Evolutionary conservation across 2,329 filamentous ascomycete species (phyloP), one percentile per base, ranked within the genome.

Genomic region (Alternaria sp.): DNA sequence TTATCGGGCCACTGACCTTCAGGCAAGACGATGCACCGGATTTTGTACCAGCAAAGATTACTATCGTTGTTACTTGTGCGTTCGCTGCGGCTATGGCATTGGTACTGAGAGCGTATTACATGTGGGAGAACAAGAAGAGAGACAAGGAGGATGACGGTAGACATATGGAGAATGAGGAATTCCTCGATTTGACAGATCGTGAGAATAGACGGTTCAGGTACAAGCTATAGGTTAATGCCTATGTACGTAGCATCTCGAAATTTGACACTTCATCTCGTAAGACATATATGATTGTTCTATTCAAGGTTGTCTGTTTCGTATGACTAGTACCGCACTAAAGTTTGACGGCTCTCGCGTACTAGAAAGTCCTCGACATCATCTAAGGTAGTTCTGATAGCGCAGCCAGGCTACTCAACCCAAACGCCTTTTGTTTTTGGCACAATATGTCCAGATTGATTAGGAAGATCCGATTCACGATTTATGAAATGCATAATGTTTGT

Each of bases 41-140:
- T 1, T 81, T 81, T 59, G 55, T 70, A 1, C 69, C 78, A 2
- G 79, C 86, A 12, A 85, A 87, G 70, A 84, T 81, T 9, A 74
- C 77, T 4, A 74, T 74, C 20, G 56, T 75, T 3, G 67, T 67
- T 22, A 64, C 65, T 5, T 66, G 65, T 38, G 63, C 55, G 22
- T 51, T 72, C 28, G 66, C 84, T 34, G 67, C 82, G 4, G 67
- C 84, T 7, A 74, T 87, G 24, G 78, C 78, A 3, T 16, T 71
- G 2, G 24, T 74, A n/a, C 71, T 78, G 70, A 9, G 71, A 65
- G 41, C 58, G 16, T 68, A 71, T 30, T 69, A 73, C 58, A 26
- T 43, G 30, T 55, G 57, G 62, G 74, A 78, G 65, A 80, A 80
- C 44, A 63, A 57, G 30, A 69, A 69, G 53, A 66, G 75, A 9